Conservation (phyloP, 352 stramenopile genomes). For the Plasmopara viticola region DNA sequence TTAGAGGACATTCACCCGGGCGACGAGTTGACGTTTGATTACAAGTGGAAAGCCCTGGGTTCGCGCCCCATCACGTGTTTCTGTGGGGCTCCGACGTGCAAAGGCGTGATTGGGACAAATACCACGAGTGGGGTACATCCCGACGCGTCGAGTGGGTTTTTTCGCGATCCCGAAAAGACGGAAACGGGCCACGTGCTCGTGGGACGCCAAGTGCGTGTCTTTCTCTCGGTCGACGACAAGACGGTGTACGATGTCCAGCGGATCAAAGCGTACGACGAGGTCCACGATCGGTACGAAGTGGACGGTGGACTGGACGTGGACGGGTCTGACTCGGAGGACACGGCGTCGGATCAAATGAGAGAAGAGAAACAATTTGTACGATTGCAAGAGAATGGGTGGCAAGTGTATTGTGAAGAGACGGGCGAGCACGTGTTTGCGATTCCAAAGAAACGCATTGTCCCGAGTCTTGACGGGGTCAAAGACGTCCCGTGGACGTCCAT, state of each 20-base stretch:
- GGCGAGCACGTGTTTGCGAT: constrained; percentile 71
- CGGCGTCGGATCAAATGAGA: constrained; percentile 37
- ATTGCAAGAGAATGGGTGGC: constrained; percentile 46
- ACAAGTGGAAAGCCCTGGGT: constrained; percentile 90
- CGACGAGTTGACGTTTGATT: constrained; percentile 95
- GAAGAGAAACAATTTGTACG: constrained; percentile 35
- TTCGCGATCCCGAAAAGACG: constrained; percentile 51
- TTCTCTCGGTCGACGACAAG: constrained; percentile 49
- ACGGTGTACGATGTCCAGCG: constrained; percentile 48
- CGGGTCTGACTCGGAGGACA: constrained; percentile 29
- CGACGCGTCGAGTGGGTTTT: constrained; percentile 39
- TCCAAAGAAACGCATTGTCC: constrained; percentile 44
- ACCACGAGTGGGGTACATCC: constrained; percentile 34
- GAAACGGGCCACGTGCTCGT: constrained; percentile 46
- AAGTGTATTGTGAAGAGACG: constrained; percentile 69
- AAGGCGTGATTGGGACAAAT: constrained; percentile 67
- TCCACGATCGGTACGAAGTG: constrained; percentile 47
- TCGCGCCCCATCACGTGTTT: constrained; percentile 76
- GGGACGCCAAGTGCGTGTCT: constrained; percentile 57
- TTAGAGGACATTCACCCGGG: constrained; percentile 79
- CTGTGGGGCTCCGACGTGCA: constrained; percentile 60
- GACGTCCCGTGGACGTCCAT: constrained; percentile 3
- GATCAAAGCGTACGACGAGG: constrained; percentile 41
- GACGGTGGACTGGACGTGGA: constrained; percentile 31
- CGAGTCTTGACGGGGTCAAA: constrained; percentile 21